Evolutionary conservation across 768 basidiomycete species (phyloP).

Genomic region (Calvatia gigantea): DNA sequence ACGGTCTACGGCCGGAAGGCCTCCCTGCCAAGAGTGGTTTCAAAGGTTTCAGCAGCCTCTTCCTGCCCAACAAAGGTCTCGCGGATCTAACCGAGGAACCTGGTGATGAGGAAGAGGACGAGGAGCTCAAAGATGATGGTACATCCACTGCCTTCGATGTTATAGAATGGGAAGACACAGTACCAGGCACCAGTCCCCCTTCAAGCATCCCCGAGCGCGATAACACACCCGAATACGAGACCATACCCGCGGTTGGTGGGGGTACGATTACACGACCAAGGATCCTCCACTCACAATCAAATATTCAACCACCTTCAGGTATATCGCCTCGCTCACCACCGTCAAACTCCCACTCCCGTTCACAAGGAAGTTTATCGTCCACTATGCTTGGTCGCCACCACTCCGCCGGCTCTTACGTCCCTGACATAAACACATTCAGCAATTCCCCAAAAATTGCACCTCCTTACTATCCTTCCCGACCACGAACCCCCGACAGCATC

Average conservation of each 20-base stretch:
- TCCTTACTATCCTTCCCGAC: constrained; percentile 23
- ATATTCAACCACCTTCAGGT: constrained; percentile 47
- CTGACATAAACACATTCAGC: constrained; percentile 4
- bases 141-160: constrained; percentile 55
- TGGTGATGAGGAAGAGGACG: constrained; percentile 38
- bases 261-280: constrained; percentile 84
- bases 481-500: constrained; percentile 47
- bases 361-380: constrained; percentile 20
- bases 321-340: constrained; percentile 17
- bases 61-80: constrained; percentile 62
- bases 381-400: constrained; percentile 22
- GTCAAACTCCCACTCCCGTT: constrained; percentile 17
- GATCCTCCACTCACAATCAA: constrained; percentile 81
- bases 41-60: constrained; percentile 71
- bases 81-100: constrained; percentile 78
- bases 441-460: neutral
- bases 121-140: constrained; percentile 35
- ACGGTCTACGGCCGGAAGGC: constrained; percentile 91
- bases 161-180: constrained; percentile 66
- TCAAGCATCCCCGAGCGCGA: constrained; percentile 39
- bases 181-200: constrained; percentile 42
- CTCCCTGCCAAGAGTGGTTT: constrained; percentile 84
- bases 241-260: constrained; percentile 89
- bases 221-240: constrained; percentile 68
- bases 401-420: constrained; percentile 22